These are phyloP conservation scores for Penium margaritaceum DNA, from an alignment of 139 green algal species.

Conservation along the genomic window DNA sequence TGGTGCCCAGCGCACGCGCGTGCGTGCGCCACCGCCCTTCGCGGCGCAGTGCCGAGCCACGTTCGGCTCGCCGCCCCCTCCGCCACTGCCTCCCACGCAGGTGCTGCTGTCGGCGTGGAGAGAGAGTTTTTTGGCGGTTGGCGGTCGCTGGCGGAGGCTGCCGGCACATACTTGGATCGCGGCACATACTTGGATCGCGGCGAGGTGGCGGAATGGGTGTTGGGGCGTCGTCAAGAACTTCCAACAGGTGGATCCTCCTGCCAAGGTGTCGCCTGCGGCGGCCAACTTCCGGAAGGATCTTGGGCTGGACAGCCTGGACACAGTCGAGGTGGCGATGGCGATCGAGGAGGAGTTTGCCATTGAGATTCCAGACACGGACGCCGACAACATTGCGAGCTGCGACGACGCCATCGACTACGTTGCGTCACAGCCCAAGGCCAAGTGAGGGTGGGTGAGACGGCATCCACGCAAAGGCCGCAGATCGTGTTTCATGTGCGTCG, in stretches of 20 bases:
- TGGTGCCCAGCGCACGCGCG: too few species aligned
- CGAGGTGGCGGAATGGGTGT: constrained; percentile 80
- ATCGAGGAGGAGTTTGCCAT: constrained; percentile 98
- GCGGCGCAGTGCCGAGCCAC: neutral
- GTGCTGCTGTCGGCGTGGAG: neutral
- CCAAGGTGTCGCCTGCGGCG: constrained; percentile 45
- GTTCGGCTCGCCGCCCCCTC: neutral
- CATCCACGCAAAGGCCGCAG: too few species aligned
- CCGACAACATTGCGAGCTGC: constrained; percentile 88
- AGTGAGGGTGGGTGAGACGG: too few species aligned
- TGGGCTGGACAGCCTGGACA: constrained; percentile 92
- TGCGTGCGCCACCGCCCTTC: too few species aligned
- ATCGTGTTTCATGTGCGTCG: too few species aligned
- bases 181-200: too few species aligned
- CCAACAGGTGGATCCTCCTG: constrained; percentile 90
- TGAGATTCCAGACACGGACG: constrained; percentile 95
- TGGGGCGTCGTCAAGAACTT: constrained; percentile 93
- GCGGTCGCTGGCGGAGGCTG: constrained; percentile 9
- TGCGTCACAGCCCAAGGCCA: constrained; percentile 53
- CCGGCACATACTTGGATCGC: constrained; percentile 80
- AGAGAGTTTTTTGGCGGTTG: too few species aligned
- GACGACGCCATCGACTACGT: constrained; percentile 89
- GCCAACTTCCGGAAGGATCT: constrained; percentile 87
- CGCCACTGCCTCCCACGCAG: neutral
- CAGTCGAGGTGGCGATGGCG: constrained; percentile 98